phyloP scores from a whole-genome alignment of 192 early-diverging fungal genomes.

The Umbelopsis sp. region DNA sequence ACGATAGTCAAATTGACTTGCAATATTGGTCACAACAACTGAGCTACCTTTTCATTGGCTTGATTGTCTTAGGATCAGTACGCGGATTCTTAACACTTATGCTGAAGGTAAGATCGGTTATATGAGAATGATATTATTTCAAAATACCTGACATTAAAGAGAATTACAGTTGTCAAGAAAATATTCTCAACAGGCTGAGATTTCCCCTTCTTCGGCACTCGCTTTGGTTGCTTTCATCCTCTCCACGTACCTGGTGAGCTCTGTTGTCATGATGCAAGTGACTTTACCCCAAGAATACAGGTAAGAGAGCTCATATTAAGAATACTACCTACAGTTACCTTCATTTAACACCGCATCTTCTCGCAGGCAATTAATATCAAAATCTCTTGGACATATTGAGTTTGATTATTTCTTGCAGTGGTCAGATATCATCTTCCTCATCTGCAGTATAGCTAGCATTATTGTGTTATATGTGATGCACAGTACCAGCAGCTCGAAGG shows the following conservation, averaged over 20 bases:
- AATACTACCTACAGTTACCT: neutral
- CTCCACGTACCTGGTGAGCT: conserved; percentile 92
- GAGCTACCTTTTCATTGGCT: conserved; percentile 88
- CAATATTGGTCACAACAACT: conserved; percentile 89
- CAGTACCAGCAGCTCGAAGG: conserved; percentile 48
- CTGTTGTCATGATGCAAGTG: conserved; percentile 91
- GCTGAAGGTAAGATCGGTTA: conserved; percentile 53
- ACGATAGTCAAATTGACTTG: conserved; percentile 68
- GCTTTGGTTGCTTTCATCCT: conserved; percentile 85
- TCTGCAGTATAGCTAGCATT: conserved; percentile 73
- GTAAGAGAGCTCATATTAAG: conserved; percentile 39
- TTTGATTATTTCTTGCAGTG: conserved; percentile 92
- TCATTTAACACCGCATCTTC: neutral
- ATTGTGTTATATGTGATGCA: conserved; percentile 74
- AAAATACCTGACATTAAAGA: neutral
- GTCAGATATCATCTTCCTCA: conserved; percentile 92
- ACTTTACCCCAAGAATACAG: conserved; percentile 79
- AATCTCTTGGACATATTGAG: conserved; percentile 77
- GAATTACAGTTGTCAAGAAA: conserved; percentile 63
- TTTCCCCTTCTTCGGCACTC: conserved; percentile 77
- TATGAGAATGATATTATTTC: neutral
- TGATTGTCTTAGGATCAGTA: conserved; percentile 88
- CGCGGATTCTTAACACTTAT: conserved; percentile 86
- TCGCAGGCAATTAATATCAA: conserved; percentile 70
- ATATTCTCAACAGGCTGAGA: conserved; percentile 55